Base-by-base conservation (phyloP, 2,329 filamentous ascomycete species). In the Aspergillus sp. region DNA sequence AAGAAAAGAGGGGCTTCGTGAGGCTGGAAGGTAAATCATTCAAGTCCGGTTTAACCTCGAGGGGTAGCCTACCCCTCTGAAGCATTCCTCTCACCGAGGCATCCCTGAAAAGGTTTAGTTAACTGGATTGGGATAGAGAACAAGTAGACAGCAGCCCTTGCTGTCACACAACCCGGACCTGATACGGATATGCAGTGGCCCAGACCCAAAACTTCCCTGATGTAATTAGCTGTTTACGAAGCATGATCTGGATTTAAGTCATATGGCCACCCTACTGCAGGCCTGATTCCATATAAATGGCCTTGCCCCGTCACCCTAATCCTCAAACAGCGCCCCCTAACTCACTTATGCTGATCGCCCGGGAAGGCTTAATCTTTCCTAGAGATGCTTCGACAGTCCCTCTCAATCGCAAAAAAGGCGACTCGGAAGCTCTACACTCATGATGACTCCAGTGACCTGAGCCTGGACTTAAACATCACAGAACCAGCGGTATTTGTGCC, bases 401-500 rank as follows among this genome's bases (percentile, higher is more conserved):
- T 52, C 23, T 23, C 52, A 12, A 32, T 17, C 3, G 39, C 39
- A 19, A 43, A 32, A 28, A 55, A 55, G 39, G 41, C 53, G 17
- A 55, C 53, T 15, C 25, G 36, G n/a, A 45, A 21, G 23, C 39
- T 36, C 25, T 45, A 19, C 19, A 15, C 43, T 15, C 53, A 47
- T n/a, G 53, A 32, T 15, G 53, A 45, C 36, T 38, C 59, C 15
- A 32, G 3, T 32, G 58, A 60, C 21, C 30, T 57, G 23, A 55
- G 38, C 12, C 52, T 65, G 36, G 58, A 56, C 2, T 36, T 65
- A 5, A 56, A 48, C 4, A 38, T 61, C 21, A 60, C 61, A 13
- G 63, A 65, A 25, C 63, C 63, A 2, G 63, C 63, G 12, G 36
- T 65, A 12, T 65, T 65, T 43, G 57, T 63, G 6, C 63, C 63